Evolutionary conservation across 257 asterid genomes (phyloP).

Genomic region (Salvia hispanica): DNA sequence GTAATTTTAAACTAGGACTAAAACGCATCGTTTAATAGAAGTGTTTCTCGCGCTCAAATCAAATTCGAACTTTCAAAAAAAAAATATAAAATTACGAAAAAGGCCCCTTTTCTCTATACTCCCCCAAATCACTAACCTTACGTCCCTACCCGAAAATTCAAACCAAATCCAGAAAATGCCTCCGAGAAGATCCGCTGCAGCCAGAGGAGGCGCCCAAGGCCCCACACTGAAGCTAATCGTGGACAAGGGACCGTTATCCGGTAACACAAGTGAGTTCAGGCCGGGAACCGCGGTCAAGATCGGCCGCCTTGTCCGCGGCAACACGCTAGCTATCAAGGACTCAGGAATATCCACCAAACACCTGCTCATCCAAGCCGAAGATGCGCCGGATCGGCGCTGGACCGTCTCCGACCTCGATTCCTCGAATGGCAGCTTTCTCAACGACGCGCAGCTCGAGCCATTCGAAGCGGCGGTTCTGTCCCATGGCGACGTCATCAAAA

Average conservation of each 20-base stretch:
- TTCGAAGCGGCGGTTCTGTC: constrained; percentile 39
- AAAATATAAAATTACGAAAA: not conserved
- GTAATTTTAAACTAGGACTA: too few species aligned
- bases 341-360: constrained; percentile 80
- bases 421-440: constrained; percentile 72
- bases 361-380: constrained; percentile 39
- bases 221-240: constrained; percentile 49
- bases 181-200: constrained; percentile 31
- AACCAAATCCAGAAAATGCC: constrained; percentile 34
- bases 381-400: constrained; percentile 46
- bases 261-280: constrained; percentile 41
- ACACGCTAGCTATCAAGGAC: constrained; percentile 65
- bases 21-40: too few species aligned
- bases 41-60: not conserved
- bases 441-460: constrained; percentile 42
- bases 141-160: not conserved
- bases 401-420: constrained; percentile 62
- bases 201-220: constrained; percentile 30
- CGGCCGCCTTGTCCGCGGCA: constrained; percentile 76
- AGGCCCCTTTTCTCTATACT: not conserved
- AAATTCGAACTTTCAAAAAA: not conserved
- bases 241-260: constrained; percentile 66
- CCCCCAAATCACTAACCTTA: not conserved
- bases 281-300: constrained; percentile 50
- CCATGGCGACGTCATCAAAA: constrained; percentile 51